Evolutionary conservation across 129 eudicot species (phyloP), one percentile per base, ranked within the genome.

Genomic region (Ambrosia trifida): DNA sequence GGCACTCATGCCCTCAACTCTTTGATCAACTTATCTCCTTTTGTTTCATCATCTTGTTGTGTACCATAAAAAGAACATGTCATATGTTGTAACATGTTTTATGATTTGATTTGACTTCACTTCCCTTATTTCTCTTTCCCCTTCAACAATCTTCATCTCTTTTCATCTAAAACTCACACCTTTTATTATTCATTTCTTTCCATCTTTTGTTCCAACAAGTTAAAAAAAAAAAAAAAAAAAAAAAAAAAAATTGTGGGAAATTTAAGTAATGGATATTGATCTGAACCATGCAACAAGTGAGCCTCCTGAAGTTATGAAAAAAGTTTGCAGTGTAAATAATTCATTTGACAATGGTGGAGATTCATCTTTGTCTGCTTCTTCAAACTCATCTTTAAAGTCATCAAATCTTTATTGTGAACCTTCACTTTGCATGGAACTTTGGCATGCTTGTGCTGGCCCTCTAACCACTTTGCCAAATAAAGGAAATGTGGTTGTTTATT

Each of bases 381-480:
- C 73, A 61, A 75, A 81, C 64, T 84, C 87, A 17, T 76, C 87
- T 41, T 80, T 85, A n/a, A 75, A 61, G 33, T 83, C 86, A 32
- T 85, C 85, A 19, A 65, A 69, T 54, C 76, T 87, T 17, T 64
- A 86, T 49, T 30, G 30, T 72, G 50, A 76, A 40, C 68, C 85
- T 0, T 69, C 89, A 49, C 78, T 84, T 41, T 85, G 79, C 44
- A 82, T 72, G 85, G 97, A 90, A 82, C 95, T 90, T 68, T 90
- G 97, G 97, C 87, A 87, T 82, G 95, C 97, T 54, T 85, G 97
- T 87, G 91, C 97, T 83, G 97, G 97, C 1, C 95, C 97, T 72
- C 76, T 87, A 14, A 83, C 91, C 2, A 79, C 74, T 45, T 84
- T 85, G 63, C 97, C 95, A 70, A 85, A 67, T 74, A 87, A 90